These are phyloP conservation scores for Hortaea werneckii DNA, from an alignment of 2,329 filamentous ascomycete species.

Conservation along the genomic window DNA sequence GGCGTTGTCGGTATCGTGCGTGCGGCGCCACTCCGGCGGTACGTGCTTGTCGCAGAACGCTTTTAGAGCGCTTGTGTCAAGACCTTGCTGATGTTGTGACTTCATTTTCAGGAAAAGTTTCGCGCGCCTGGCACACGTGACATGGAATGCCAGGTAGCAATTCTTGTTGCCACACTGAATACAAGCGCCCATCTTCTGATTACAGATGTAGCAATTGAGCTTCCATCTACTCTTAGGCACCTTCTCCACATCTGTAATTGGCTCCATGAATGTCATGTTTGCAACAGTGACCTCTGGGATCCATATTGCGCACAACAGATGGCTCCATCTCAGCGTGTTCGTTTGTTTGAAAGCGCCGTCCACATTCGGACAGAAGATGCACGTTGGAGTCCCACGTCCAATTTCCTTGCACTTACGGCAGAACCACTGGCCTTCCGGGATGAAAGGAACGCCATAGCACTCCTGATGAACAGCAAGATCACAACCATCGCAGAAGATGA, in stretches of 20 bases:
- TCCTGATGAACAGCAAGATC: conserved; percentile 97
- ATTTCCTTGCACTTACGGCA: conserved; percentile 95
- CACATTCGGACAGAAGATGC: conserved; percentile 96
- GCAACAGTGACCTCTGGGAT: conserved; percentile 93
- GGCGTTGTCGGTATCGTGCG: conserved; percentile 72
- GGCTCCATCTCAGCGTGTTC: conserved; percentile 90
- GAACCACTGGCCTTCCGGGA: conserved; percentile 96
- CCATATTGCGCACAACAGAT: conserved; percentile 95
- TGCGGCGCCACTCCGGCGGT: conserved; percentile 74
- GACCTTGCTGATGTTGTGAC: conserved; percentile 68
- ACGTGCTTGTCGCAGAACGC: conserved; percentile 96
- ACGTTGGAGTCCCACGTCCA: conserved; percentile 82
- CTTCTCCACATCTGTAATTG: conserved; percentile 95
- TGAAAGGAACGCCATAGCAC: conserved; percentile 97
- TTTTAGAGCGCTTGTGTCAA: conserved; percentile 76
- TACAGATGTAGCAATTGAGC: conserved; percentile 82
- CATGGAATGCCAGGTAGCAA: conserved; percentile 94
- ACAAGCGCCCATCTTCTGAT: conserved; percentile 94
- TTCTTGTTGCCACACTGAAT: conserved; percentile 97
- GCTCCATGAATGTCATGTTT: conserved; percentile 96
- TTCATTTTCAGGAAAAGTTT: conserved; percentile 95
- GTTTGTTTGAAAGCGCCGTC: conserved; percentile 98
- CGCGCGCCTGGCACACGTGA: conserved; percentile 84
- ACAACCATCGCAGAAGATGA: conserved; percentile 97
- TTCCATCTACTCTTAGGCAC: conserved; percentile 90